Conservation (phyloP, 208 protist species). For the Tritrichomonas foetus region DNA sequence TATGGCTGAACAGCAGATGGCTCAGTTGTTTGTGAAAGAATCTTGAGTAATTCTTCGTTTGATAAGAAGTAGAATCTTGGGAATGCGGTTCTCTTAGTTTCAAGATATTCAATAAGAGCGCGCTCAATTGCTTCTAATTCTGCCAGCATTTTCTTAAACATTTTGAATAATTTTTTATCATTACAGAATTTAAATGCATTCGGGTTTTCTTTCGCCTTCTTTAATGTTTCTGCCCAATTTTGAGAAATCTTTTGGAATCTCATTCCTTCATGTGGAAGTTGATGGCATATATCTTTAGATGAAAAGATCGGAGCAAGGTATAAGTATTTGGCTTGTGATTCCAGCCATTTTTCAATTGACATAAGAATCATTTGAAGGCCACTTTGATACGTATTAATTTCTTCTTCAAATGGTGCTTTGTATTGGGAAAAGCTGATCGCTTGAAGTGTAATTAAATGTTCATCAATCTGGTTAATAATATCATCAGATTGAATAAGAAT, state of each 20-base stretch:
- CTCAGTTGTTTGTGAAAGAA: slow-evolving; percentile 66
- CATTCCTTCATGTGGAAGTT: slow-evolving; percentile 28
- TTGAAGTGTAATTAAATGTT: not conserved
- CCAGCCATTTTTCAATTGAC: slow-evolving; percentile 31
- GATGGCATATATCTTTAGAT: slow-evolving; percentile 30
- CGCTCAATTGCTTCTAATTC: slow-evolving; percentile 5
- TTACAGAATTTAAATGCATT: slow-evolving; percentile 36
- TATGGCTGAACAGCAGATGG: slow-evolving; percentile 27
- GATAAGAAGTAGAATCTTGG: slow-evolving; percentile 79
- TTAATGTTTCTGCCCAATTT: not conserved
- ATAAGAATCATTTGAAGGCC: not conserved
- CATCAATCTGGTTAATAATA: slow-evolving; percentile 31
- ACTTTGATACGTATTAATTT: not conserved
- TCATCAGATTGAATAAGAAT: not conserved
- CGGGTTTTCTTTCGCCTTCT: not conserved
- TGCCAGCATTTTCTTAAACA: not conserved
- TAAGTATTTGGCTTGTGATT: not conserved
- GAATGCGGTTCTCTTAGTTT: slow-evolving; percentile 69
- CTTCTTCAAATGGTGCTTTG: slow-evolving; percentile 40
- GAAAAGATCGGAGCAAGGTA: slow-evolving; percentile 35
- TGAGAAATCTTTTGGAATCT: slow-evolving; percentile 15
- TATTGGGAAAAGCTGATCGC: not conserved
- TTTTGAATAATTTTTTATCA: not conserved
- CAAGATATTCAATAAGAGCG: slow-evolving; percentile 57
- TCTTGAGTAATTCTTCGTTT: slow-evolving; percentile 76